Base-by-base conservation (phyloP, 2,329 filamentous ascomycete genomes). In the Penicillium sp. region DNA sequence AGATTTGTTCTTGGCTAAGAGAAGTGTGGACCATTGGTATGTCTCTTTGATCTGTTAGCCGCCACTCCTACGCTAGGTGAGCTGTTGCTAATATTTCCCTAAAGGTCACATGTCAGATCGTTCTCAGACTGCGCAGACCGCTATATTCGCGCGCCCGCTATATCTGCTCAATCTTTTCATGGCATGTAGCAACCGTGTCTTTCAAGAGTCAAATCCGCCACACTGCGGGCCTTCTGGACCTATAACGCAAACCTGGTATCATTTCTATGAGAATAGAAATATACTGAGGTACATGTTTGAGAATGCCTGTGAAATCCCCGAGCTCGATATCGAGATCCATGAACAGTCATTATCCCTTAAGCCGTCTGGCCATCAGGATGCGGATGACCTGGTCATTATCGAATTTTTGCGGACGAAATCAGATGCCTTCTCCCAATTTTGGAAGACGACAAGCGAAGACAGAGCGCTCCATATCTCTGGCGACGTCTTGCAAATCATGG, bases 11-110 rank as follows among this genome's bases (percentile, higher is more conserved):
- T 58, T 98, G 93, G 93, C 67, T 93, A 1, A 83, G 90, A 58
- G 79, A 83, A 32, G 84, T 80, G 59, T 98, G 91, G 90, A 83
- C 83, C 55, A 86, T 90, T 55, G 83, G 88, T 91, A 74, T 65
- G 79, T 67, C 46, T 11, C 11, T 11, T 11, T 8, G 29, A 18
- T 42, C 32, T 26, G 12, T n/a, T 4, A 3, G 11, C 4, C 3
- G 4, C 11, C 26, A 12, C 8, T 43, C 9, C n/a, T 18, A 43
- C 0, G 24, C 24, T 26, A 26, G n/a, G 9, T 36, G 48, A 11
- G 45, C 41, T 37, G 44, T 34, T 9, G 9, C 32, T 56, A 7
- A 43, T 33, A n/a, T 28, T 53, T 27, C n/a, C 18, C 5, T 11
- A 2, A 39, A 86, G 83, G 76, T 35, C 70, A 68, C 3, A 71